Base-by-base conservation (phyloP, 306 rosid genomes). In the Castanea sativa region DNA sequence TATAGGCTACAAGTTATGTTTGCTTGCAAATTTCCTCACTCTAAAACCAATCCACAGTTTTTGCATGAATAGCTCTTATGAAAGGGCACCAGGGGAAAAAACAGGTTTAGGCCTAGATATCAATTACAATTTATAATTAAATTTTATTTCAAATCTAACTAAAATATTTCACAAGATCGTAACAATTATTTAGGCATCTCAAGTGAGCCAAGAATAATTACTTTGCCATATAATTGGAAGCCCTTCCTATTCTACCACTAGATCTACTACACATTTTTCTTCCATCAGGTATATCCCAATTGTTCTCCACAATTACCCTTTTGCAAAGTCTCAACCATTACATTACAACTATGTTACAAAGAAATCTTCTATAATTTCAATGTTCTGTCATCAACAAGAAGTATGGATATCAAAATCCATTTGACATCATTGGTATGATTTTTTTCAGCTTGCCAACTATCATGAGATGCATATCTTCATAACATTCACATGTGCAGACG, bases 261-360 rank as follows among this genome's bases (percentile, higher is more conserved):
- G 79, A 71, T 60, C 70, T 74, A 74, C 76, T 72, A 58, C 69
- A 78, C 82, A 77, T n/a, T 78, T 85, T 71, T 35, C 76, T 69
- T 78, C 71, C 73, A 80, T 61, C 33, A 80, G 71, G 74, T 58
- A 68, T 59, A 41, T 76, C 57, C 74, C 75, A 70, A 57, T 59
- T 86, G 82, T 71, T 74, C 79, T 67, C 80, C 80, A 76, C 70
- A 80, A 21, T 76, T 70, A 51, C 76, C 70, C 23, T 69, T 76
- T 5, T 70, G 35, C 81, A 30, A 23, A 73, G 68, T 80, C 82
- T 73, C 69, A 69, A 55, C 79, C 61, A 76, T 79, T 73, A 82
- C 61, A 77, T 33, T 83, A 80, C 89, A 91, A n/a, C 30, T 73
- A 85, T 85, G 85, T 74, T 90, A 88, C 91, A 90, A 75, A 57